These are phyloP conservation scores for Simmondsia chinensis DNA, from an alignment of 148 eudicot genomes.

Conservation along the genomic window DNA sequence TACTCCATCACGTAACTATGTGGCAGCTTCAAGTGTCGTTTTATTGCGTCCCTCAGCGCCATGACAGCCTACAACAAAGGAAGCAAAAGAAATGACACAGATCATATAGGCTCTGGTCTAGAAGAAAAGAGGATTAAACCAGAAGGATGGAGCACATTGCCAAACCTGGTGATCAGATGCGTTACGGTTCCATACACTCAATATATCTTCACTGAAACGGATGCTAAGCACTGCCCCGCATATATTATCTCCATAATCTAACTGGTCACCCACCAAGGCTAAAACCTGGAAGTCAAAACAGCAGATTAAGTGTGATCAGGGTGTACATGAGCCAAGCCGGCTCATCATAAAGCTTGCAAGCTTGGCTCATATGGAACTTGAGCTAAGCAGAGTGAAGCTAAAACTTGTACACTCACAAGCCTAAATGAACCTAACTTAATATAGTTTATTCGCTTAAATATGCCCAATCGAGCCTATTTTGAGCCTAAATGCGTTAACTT, in stretches of 20 bases:
- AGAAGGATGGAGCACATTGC: neutral
- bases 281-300: constrained; percentile 39
- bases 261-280: constrained; percentile 88
- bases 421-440: too few relatives aligned
- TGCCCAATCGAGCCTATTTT: too few relatives aligned
- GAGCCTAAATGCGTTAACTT: too few relatives aligned
- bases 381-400: too few relatives aligned
- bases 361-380: too few relatives aligned
- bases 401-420: too few relatives aligned
- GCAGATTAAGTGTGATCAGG: too few relatives aligned
- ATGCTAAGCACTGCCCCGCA: constrained; percentile 91
- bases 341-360: too few relatives aligned
- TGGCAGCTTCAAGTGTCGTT: constrained; percentile 88
- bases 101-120: neutral
- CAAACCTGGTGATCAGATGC: constrained; percentile 87
- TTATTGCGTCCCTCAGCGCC: constrained; percentile 82
- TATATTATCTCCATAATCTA: constrained; percentile 76
- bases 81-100: neutral
- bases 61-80: constrained; percentile 57
- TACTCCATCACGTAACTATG: constrained; percentile 88
- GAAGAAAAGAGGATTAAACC: neutral
- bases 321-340: too few relatives aligned
- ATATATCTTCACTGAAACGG: constrained; percentile 81
- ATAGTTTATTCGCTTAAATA: too few relatives aligned
- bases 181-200: constrained; percentile 93